Percentiles rank a stretch among this genome's conserved stretches.
Conservation (phyloP, 495 filamentous ascomycete species). For the Podospora pseudoanserina region DNA sequence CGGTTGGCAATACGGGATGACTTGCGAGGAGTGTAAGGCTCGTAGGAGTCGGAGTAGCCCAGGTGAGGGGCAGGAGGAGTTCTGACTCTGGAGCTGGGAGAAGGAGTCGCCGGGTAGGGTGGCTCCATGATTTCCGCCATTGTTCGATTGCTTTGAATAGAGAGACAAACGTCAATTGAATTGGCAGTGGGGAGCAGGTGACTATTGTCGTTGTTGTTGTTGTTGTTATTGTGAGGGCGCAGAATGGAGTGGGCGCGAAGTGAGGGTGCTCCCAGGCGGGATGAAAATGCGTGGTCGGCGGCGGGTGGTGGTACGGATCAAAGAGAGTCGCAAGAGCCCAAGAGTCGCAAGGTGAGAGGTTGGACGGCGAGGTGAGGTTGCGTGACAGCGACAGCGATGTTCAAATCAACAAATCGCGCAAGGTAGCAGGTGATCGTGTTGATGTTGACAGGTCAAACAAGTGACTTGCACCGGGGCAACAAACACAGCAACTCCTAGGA, state of each 20-base stretch:
- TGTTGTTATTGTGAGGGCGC: not conserved
- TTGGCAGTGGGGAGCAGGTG: not conserved
- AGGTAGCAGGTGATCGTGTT: not conserved
- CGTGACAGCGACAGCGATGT: not conserved
- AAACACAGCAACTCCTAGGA: conserved; percentile 14
- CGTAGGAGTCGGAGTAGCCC: conserved; percentile 66
- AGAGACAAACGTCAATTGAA: not conserved
- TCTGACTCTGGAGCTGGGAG: conserved; percentile 60
- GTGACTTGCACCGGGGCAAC: conserved; percentile 14
- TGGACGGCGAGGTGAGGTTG: not conserved
- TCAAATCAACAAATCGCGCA: conserved; percentile 17
- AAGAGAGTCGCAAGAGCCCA: not conserved
- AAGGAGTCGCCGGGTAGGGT: conserved; percentile 34
- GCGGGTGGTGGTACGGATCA: not conserved
- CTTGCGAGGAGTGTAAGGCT: conserved; percentile 60
- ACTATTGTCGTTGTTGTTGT: not conserved
- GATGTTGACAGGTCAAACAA: not conserved
- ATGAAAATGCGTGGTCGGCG: not conserved
- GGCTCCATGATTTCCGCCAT: conserved; percentile 19
- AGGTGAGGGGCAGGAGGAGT: conserved; percentile 72
- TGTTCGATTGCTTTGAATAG: not conserved
- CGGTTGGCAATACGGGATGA: conserved; percentile 50
- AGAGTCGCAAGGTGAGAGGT: not conserved
- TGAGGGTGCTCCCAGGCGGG: not conserved
- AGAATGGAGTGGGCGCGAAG: not conserved